Conservation (phyloP, 2,329 filamentous ascomycete species). For the Ceratocystis harringtonii region DNA sequence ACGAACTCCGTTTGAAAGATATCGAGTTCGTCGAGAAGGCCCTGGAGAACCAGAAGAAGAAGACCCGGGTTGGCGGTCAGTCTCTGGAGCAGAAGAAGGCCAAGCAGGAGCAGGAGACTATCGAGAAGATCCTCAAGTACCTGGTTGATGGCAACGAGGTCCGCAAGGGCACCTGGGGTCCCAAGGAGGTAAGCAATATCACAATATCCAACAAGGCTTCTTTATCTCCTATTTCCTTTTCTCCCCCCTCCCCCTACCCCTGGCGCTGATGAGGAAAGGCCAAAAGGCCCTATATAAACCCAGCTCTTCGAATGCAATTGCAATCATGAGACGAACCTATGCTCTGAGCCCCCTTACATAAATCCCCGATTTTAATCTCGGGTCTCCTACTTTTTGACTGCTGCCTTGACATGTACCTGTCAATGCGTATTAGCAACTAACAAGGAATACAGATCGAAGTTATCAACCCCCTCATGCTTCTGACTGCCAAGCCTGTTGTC, state of each 20-base stretch:
- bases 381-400: not conserved
- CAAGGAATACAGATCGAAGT: slow-evolving; percentile 69
- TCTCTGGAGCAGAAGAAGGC: slow-evolving; percentile 96
- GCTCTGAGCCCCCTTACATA: slow-evolving; percentile 21
- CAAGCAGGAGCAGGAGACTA: slow-evolving; percentile 82
- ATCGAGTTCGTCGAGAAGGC: slow-evolving; percentile 98
- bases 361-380: slow-evolving; percentile 22
- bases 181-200: slow-evolving; percentile 71
- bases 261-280: slow-evolving; percentile 18
- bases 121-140: slow-evolving; percentile 74
- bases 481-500: slow-evolving; percentile 92
- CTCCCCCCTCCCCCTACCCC: slow-evolving; percentile 18
- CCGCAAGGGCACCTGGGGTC: slow-evolving; percentile 72
- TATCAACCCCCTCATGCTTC: slow-evolving; percentile 90
- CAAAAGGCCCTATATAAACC: slow-evolving; percentile 52
- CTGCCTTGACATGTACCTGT: not conserved
- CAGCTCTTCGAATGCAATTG: slow-evolving; percentile 97
- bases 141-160: slow-evolving; percentile 85
- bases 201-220: not conserved
- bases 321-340: slow-evolving; percentile 17
- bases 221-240: not conserved
- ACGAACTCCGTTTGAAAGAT: slow-evolving; percentile 93
- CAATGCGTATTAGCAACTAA: not conserved
- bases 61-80: slow-evolving; percentile 86
- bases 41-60: slow-evolving; percentile 80